phyloP scores from a whole-genome alignment of 2,329 filamentous ascomycete species.

The Colletotrichum tropicale region DNA sequence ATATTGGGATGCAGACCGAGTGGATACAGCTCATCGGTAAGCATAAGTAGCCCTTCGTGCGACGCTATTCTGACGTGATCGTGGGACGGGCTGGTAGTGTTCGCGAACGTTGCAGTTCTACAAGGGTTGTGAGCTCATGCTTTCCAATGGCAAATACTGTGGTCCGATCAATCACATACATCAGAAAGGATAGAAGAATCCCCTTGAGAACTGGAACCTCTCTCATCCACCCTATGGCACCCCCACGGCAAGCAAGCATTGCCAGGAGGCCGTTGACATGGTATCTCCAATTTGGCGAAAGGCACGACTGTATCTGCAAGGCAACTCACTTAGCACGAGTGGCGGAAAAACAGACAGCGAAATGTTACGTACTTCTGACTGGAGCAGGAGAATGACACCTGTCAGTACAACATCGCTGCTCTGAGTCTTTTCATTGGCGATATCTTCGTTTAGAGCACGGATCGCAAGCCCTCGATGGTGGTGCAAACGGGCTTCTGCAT shows the following conservation, averaged over 20 bases:
- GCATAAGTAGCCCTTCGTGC: conserved; percentile 29
- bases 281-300: conserved; percentile 12
- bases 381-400: conserved; percentile 11
- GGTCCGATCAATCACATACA: not conserved
- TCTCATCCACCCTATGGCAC: not conserved
- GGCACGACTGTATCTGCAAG: conserved; percentile 10
- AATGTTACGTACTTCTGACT: not conserved
- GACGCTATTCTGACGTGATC: conserved; percentile 28
- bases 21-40: conserved; percentile 25
- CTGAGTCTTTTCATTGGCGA: conserved; percentile 5
- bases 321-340: not conserved
- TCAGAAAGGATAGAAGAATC: not conserved
- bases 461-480: conserved; percentile 19
- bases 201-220: not conserved
- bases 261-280: conserved; percentile 18
- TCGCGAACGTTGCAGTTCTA: conserved; percentile 35
- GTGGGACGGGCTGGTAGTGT: conserved; percentile 39
- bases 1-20: conserved; percentile 25
- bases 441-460: conserved; percentile 16
- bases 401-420: conserved; percentile 12
- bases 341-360: not conserved
- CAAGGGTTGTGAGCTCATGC: not conserved
- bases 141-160: not conserved
- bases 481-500: conserved; percentile 11
- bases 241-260: conserved; percentile 11